Conservation (phyloP, 1,284 basidiomycete genomes). For the Psilocybe mexicana region DNA sequence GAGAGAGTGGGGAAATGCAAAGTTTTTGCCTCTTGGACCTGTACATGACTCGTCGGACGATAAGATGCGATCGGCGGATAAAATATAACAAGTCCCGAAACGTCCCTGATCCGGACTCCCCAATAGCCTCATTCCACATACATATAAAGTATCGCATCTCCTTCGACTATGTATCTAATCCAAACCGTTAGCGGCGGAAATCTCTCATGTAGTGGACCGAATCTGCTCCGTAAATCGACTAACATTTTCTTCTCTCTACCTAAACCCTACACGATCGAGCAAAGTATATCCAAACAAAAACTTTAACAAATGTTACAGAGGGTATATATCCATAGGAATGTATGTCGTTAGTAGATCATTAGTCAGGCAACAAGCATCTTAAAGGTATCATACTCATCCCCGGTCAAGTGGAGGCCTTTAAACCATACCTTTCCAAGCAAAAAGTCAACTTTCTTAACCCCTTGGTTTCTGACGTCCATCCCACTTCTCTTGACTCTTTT, state of each 20-base stretch:
- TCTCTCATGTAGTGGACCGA: too few species aligned
- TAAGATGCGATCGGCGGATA: conserved; percentile 31
- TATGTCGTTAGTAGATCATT: not conserved
- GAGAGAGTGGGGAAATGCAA: conserved; percentile 13
- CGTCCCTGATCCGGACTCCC: conserved; percentile 9
- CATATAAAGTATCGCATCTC: too few species aligned
- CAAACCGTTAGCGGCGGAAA: too few species aligned
- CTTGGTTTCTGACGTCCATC: conserved; percentile 43
- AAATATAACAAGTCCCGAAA: conserved; percentile 12
- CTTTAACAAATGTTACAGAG: not conserved
- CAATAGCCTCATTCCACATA: not conserved
- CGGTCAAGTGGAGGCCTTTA: conserved; percentile 49
- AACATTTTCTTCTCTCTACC: too few species aligned
- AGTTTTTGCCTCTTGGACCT: conserved; percentile 14
- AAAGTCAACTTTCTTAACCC: conserved; percentile 63
- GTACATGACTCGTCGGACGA: conserved; percentile 28
- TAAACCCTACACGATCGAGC: not conserved
- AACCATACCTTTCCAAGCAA: conserved; percentile 52
- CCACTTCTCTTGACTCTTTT: conserved; percentile 47
- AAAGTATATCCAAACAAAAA: not conserved
- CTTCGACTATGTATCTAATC: too few species aligned
- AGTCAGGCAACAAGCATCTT: conserved; percentile 28
- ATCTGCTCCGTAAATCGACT: too few species aligned
- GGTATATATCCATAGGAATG: not conserved
- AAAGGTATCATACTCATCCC: conserved; percentile 33